Base-by-base conservation (phyloP, 1,284 basidiomycete species). In the Apiotrichum domesticum region DNA sequence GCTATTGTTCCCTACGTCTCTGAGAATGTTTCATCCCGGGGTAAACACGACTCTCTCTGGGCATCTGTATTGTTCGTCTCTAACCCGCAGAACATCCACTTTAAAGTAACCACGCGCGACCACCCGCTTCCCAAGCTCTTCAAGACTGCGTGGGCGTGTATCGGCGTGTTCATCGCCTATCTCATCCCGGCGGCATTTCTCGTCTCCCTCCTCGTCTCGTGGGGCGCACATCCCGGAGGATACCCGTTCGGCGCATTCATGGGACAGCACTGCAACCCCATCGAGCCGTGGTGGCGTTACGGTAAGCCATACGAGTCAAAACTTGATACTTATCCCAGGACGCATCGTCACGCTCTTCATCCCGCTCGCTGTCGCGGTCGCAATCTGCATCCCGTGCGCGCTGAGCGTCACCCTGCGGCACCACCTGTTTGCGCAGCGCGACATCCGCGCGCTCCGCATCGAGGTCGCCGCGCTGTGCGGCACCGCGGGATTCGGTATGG, bases 91-190 rank as follows among this genome's bases (percentile, higher is more conserved):
- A 49, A 49, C 47, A 49, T 29, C 3, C 47, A 49, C 35, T 13
- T 49, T 29, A 49, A 49, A 35, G 47, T 49, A 4, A 49, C 47
- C 13, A 49, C 47, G 8, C 47, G 47, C 35, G 47, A 49, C 35
- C 37, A 40, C 47, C 35, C 47, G 15, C 35, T 21, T 2, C 8
- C 21, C 5, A 39, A 40, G 35, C 35, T 49, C 9, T 49, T 49
- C 47, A 11, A n/a, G 21, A 49, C 15, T 3, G 4, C 34, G 35
- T 49, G 47, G 15, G 13, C 43, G 43, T 44, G 6, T 21, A 21
- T 21, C 21, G 15, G 11, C 35, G 15, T 39, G 35, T 39, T 49
- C 15, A 10, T 29, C 15, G 13, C 10, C 14, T 49, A 49, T 32
- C 33, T 34, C 9, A 4, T 39, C 9, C 6, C 35, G 15, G 35